Base-by-base conservation (phyloP, 2,329 filamentous ascomycete genomes). In the Hymenoscyphus repandus region DNA sequence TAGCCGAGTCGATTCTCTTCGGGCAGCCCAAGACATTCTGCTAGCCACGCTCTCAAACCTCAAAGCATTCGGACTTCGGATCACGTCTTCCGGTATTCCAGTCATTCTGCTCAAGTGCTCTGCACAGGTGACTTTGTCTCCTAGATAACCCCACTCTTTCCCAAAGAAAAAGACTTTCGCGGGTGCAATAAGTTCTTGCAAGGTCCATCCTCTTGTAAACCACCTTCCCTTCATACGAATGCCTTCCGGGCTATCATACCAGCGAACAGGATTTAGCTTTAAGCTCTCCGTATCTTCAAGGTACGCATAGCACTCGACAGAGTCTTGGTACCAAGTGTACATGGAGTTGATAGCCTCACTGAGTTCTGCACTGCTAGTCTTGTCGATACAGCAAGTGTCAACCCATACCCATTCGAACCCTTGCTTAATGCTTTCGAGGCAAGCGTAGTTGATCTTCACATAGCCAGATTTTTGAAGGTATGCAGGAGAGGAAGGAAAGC, bases 341-440 rank as follows among this genome's bases (percentile, higher is more conserved):
- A 59, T 59, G 6, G 45, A 52, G 17, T 58, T 58, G 20, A 59
- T 56, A 17, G 56, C 56, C 37, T 58, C 53, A 10, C 45, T 47
- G 6, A 58, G 43, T 22, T 60, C 56, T 11, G 56, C 42, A 36
- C 47, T 52, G 44, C 51, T 56, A 1, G 17, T 45, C 34, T 59
- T 58, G 41, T 59, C 53, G 45, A 59, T 59, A 30, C 54, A 57
- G 42, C 56, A 58, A 9, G 54, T 57, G 34, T 60, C 58, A 10
- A 58, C 45, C 54, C 52, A 58, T 7, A 47, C 39, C 13, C 45
- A 56, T 22, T 56, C 27, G 5, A 50, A 46, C 2, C 39, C 47
- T 37, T 49, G 46, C 18, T 37, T 32, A 6, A 18, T 18, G 10
- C 46, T 40, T 17, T 50, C 27, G 2, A 45, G 43, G 33, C 56